phyloP scores from a whole-genome alignment of 441 rosid genomes.

The Gossypium trilobum region DNA sequence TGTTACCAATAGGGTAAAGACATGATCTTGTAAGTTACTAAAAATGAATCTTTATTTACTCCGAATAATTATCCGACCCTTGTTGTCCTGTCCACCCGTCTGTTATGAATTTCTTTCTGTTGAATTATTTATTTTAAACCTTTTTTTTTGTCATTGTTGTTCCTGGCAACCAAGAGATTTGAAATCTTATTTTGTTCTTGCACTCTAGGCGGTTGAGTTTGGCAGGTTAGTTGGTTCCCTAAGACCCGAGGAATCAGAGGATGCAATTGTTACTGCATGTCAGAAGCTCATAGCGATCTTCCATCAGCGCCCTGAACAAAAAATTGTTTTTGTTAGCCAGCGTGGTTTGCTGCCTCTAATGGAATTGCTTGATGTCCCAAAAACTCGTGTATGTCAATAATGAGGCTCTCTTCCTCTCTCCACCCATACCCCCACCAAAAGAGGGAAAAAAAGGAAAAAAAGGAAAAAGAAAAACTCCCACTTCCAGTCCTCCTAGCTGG shows the following conservation, averaged over 20 bases:
- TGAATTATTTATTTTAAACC: not conserved
- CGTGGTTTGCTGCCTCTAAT: slow-evolving; percentile 82
- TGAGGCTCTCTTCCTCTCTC: slow-evolving; percentile 6
- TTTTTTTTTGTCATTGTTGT: not conserved
- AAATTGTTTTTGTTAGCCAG: slow-evolving; percentile 72
- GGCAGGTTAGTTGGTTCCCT: slow-evolving; percentile 70
- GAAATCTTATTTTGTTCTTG: slow-evolving; percentile 17
- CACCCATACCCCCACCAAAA: not conserved
- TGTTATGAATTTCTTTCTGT: not conserved
- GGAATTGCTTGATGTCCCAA: slow-evolving; percentile 88
- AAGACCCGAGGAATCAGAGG: slow-evolving; percentile 78
- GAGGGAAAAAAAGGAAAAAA: not conserved
- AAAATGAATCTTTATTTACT: not conserved
- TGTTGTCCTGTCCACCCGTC: not conserved
- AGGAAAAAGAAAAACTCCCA: not conserved
- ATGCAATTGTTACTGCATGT: slow-evolving; percentile 73
- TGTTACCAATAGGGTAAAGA: not conserved
- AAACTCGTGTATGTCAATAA: slow-evolving; percentile 50
- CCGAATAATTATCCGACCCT: not conserved
- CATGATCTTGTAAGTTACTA: not conserved
- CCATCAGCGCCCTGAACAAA: slow-evolving; percentile 86
- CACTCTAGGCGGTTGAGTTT: slow-evolving; percentile 76
- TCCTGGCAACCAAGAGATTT: slow-evolving; percentile 9
- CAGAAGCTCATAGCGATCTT: slow-evolving; percentile 74
- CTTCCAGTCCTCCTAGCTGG: not conserved